phyloP scores from a whole-genome alignment of 139 green algal species.

The Chlamydomonas sp. region DNA sequence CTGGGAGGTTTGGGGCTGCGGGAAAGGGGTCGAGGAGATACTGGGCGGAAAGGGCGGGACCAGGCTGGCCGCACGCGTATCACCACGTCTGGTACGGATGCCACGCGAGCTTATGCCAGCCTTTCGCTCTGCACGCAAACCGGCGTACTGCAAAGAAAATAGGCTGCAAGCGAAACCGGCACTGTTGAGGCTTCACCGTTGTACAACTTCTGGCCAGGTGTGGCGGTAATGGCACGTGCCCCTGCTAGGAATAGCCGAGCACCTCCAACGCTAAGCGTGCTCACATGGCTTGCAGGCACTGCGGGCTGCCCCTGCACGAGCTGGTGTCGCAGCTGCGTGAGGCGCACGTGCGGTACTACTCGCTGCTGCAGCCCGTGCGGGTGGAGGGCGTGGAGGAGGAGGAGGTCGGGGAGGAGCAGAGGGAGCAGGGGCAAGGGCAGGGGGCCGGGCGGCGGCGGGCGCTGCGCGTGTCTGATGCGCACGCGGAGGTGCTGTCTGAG shows the following conservation, averaged over 20 bases:
- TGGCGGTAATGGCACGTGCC: no score
- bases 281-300: constrained; percentile 16
- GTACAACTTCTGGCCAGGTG: neutral
- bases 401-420: neutral
- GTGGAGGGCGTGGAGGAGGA: neutral
- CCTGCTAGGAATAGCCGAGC: no score
- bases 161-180: no score
- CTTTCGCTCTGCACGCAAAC: no score
- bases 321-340: constrained; percentile 9
- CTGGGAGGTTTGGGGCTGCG: no score
- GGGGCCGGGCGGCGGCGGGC: neutral
- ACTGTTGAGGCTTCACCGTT: neutral
- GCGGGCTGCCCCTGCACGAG: neutral
- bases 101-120: no score
- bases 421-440: neutral
- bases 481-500: neutral
- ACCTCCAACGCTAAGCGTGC: neutral
- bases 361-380: constrained; percentile 30
- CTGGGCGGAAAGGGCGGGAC: no score
- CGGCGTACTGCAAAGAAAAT: no score
- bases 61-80: no score
- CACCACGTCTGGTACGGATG: no score
- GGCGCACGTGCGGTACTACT: constrained; percentile 36
- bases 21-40: no score
- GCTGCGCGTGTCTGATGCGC: neutral